Conservation (phyloP, 2,329 filamentous ascomycete genomes). For the Sarocladium brachiariae region DNA sequence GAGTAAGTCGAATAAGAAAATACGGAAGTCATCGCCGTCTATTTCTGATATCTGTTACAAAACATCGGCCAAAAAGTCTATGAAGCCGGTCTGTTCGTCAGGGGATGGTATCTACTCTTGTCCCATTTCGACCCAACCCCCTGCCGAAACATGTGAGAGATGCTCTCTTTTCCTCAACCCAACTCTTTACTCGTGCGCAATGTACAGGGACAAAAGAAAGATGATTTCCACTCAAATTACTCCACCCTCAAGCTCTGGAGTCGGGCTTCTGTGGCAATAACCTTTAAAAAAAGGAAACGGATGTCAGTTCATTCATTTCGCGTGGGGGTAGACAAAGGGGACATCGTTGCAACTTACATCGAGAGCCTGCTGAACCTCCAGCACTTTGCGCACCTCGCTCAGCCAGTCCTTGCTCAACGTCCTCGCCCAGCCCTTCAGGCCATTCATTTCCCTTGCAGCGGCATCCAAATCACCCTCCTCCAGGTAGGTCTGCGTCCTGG, state of each 20-base stretch:
- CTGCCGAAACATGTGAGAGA: background rate
- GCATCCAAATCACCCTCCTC: slow-evolving; percentile 91
- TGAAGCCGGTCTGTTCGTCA: slow-evolving; percentile 1
- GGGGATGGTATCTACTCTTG: background rate
- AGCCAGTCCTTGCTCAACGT: slow-evolving; percentile 93
- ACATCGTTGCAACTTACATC: slow-evolving; percentile 58
- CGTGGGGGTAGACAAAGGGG: background rate
- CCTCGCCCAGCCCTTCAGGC: slow-evolving; percentile 88
- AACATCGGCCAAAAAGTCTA: background rate
- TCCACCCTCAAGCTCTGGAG: slow-evolving; percentile 82
- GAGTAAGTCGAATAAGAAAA: background rate
- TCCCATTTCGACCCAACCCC: background rate
- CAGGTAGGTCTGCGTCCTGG: slow-evolving; percentile 79
- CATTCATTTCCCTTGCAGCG: slow-evolving; percentile 92
- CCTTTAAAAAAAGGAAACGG: slow-evolving; percentile 43
- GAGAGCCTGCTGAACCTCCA: slow-evolving; percentile 93
- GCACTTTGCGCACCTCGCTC: slow-evolving; percentile 77
- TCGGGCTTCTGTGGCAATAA: slow-evolving; percentile 84
- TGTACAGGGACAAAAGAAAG: slow-evolving; percentile 31
- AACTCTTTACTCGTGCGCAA: slow-evolving; percentile 16
- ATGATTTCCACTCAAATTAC: slow-evolving; percentile 35
- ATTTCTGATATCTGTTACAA: slow-evolving; percentile 9
- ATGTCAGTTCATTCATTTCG: background rate
- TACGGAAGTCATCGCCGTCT: slow-evolving; percentile 7
- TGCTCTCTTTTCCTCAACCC: background rate